Base-by-base conservation (phyloP, 768 basidiomycete genomes). In the Candolleomyces eurysporus region DNA sequence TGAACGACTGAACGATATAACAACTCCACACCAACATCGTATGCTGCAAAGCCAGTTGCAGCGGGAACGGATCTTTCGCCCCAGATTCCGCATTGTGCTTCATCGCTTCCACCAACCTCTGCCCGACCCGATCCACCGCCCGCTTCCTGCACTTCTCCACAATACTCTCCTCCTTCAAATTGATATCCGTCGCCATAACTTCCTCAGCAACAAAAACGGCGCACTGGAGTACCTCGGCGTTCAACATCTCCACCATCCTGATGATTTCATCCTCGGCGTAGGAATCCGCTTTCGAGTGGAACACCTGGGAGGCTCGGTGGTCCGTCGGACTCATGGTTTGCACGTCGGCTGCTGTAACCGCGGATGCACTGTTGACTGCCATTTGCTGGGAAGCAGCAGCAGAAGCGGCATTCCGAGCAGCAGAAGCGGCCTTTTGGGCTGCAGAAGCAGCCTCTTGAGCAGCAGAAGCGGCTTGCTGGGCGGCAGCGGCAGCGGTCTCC, bases 141-240 rank as follows among this genome's bases (percentile, higher is more conserved):
- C 45, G 42, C 40, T 45, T 48, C 46, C 57, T 58, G 26, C 57
- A 49, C 3, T 40, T 36, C 50, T 54, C 59, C 7, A 22, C 13
- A 10, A 16, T 19, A 21, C 32, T 26, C n/a, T 53, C 59, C 14
- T 54, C 59, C 22, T 60, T 31, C 40, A 30, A 8, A 9, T 30
- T 39, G 21, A 45, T 60, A 11, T 60, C 59, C n/a, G 40, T 51
- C 14, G n/a, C 19, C 51, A 60, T 57, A 17, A 65, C 42, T 50
- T 26, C 46, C 36, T 82, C 82, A 0, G 79, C 75, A 57, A 84
- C 78, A 65, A 77, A 74, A 22, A 81, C 80, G 4, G 78, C 68
- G 17, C 72, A 71, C 61, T 84, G 83, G 40, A 82, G 70, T 30
- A 83, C 79, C 65, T 84, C 83, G 26, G 72, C 68, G 63, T 84